Base-by-base conservation (phyloP, 2,329 filamentous ascomycete species). In the Trichoderma cornu-damae region DNA sequence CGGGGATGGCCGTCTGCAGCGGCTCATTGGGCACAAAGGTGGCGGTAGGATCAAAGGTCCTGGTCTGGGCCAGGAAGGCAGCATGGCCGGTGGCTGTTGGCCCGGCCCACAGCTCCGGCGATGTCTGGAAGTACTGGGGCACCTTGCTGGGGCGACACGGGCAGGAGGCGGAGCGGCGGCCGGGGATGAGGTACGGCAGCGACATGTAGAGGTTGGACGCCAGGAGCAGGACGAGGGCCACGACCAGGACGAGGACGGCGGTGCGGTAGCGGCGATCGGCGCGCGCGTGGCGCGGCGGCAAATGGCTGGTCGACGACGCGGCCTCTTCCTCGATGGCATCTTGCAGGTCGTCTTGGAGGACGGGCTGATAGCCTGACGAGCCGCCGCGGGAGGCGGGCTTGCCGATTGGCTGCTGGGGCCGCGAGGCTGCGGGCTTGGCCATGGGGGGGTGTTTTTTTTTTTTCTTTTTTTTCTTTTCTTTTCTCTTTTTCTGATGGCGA, bases 41-140 rank as follows among this genome's bases (percentile, higher is more conserved):
- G 2, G 73, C 80, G 7, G 83, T 78, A 61, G 88, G 87, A 18
- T 85, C 79, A 37, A 88, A 84, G 1, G 81, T 79, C 62, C 87
- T 84, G 6, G 83, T 89, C 72, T 89, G 82, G 1, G 87, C 88
- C 58, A 91, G 73, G 68, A 89, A 90, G 1, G 88, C 83, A 24
- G 86, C 77, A 57, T 72, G 74, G 12, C 88, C 88, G 1, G 87
- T 91, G n/a, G 84, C 77, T 4, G 85, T 89, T 35, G 86, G 86
- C 1, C 86, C 86, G 69, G 77, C 71, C 76, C 78, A 84, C 43
- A 84, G 68, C 68, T 85, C 75, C 3, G 83, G 82, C 22, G 73
- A 76, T 0, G 83, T 86, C 67, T 85, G 80, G 64, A 85, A 86
- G 67, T 86, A 83, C 67, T 85, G 80, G 22, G 84, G 83, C 46